These are phyloP conservation scores for Puccinia horiana DNA, from an alignment of 1,284 basidiomycete species.

Conservation along the genomic window DNA sequence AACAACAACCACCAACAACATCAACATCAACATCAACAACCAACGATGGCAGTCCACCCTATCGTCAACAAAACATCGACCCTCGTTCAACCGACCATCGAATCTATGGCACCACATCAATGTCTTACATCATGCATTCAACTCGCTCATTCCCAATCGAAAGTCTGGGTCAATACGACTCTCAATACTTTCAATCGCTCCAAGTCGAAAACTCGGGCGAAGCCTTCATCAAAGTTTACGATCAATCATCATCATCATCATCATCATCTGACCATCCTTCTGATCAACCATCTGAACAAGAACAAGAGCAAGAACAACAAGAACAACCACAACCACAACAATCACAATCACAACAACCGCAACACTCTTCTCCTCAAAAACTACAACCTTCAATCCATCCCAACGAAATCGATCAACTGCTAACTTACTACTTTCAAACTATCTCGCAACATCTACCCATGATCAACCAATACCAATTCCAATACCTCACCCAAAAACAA, in stretches of 20 bases:
- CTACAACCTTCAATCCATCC: not conserved
- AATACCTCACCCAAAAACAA: conserved; percentile 4
- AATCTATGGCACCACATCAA: conserved; percentile 72
- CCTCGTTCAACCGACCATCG: conserved; percentile 51
- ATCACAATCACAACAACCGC: not conserved
- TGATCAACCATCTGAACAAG: too few relatives aligned
- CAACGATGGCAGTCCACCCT: not conserved
- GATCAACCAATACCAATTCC: conserved; percentile 10
- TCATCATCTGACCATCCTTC: too few relatives aligned
- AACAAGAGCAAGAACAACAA: conserved; percentile 8
- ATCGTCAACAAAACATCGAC: not conserved
- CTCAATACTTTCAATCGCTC: conserved; percentile 60
- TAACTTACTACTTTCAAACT: not conserved
- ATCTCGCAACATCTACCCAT: conserved; percentile 1
- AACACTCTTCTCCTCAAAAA: not conserved
- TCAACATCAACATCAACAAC: not conserved
- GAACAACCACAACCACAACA: not conserved
- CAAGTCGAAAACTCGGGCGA: conserved; percentile 70
- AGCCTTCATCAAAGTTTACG: conserved; percentile 81
- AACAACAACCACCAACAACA: conserved; percentile 2
- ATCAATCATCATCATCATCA: too few relatives aligned
- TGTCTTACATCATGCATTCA: conserved; percentile 83
- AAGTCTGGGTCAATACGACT: conserved; percentile 80
- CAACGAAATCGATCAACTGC: not conserved
- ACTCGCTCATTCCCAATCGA: conserved; percentile 76